Conservation (phyloP, 2,329 filamentous ascomycete species). For the Colletotrichum chlorophyti region DNA sequence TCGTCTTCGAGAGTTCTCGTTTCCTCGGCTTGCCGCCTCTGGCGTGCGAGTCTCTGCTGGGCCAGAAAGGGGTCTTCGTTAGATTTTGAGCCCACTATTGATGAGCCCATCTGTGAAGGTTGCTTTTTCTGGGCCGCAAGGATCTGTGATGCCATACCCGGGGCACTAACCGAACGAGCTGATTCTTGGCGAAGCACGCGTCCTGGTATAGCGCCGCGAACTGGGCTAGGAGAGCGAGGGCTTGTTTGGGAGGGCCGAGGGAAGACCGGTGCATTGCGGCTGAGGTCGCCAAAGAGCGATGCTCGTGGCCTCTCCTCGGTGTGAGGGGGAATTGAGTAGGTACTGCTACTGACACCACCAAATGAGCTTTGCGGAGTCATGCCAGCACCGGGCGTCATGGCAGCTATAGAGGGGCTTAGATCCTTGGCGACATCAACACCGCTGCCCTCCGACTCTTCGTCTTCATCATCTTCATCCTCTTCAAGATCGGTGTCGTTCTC, state of each 20-base stretch:
- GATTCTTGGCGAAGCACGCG: conserved; percentile 56
- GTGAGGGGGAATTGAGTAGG: conserved; percentile 54
- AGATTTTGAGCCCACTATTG: conserved; percentile 47
- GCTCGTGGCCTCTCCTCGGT: conserved; percentile 49
- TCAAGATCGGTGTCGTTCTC: conserved; percentile 37
- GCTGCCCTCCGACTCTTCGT: conserved; percentile 62
- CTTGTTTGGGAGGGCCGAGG: conserved; percentile 61
- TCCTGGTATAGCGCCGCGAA: conserved; percentile 64
- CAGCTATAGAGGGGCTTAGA: conserved; percentile 58
- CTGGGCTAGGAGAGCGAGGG: conserved; percentile 76
- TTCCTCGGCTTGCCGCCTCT: conserved; percentile 63
- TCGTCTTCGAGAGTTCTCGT: conserved; percentile 67
- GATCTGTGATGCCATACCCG: conserved; percentile 63
- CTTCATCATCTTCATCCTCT: conserved; percentile 53
- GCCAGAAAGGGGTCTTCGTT: conserved; percentile 55
- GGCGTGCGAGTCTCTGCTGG: conserved; percentile 59
- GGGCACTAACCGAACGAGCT: conserved; percentile 65
- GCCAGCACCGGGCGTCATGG: conserved; percentile 53
- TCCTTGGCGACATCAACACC: conserved; percentile 72
- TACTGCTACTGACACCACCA: conserved; percentile 52
- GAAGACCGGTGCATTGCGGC: conserved; percentile 58
- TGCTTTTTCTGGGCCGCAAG: conserved; percentile 48
- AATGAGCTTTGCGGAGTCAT: conserved; percentile 67
- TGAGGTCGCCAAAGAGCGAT: conserved; percentile 63
- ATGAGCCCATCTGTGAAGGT: conserved; percentile 43